These are phyloP conservation scores for Aspergillus hancockii DNA, from an alignment of 495 filamentous ascomycete species.

Conservation along the genomic window DNA sequence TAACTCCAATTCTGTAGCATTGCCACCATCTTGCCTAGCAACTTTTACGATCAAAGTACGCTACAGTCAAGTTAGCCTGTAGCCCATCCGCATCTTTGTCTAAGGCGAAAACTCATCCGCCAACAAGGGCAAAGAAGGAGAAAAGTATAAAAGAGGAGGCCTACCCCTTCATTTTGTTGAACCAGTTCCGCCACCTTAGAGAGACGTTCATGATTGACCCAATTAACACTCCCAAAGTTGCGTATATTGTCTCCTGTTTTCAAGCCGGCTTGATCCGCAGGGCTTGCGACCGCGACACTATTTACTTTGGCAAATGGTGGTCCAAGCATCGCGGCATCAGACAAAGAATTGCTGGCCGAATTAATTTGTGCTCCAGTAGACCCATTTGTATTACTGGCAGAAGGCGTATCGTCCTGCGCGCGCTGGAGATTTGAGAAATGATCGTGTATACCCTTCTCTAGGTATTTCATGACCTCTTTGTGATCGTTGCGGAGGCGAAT, in stretches of 20 bases:
- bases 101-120: not conserved
- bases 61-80: conserved; percentile 28
- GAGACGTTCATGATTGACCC: conserved; percentile 81
- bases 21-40: conserved; percentile 50
- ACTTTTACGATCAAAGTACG: conserved; percentile 70
- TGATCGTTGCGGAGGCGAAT: conserved; percentile 91
- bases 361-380: conserved; percentile 22
- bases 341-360: conserved; percentile 9
- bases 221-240: conserved; percentile 80
- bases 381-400: conserved; percentile 33
- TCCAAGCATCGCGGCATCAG: conserved; percentile 48
- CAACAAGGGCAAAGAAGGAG: not conserved
- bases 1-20: conserved; percentile 60
- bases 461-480: conserved; percentile 77
- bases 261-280: conserved; percentile 81
- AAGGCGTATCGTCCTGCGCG: conserved; percentile 24
- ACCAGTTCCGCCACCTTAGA: conserved; percentile 82
- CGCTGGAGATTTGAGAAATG: conserved; percentile 54
- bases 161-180: conserved; percentile 85
- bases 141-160: conserved; percentile 26
- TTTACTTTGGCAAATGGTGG: conserved; percentile 90
- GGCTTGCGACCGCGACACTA: conserved; percentile 73
- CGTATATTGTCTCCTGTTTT: conserved; percentile 79
- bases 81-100: not conserved
- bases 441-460: conserved; percentile 81